These are phyloP conservation scores for Pseudopithomyces maydicus DNA, from an alignment of 2,329 filamentous ascomycete species.

Conservation along the genomic window DNA sequence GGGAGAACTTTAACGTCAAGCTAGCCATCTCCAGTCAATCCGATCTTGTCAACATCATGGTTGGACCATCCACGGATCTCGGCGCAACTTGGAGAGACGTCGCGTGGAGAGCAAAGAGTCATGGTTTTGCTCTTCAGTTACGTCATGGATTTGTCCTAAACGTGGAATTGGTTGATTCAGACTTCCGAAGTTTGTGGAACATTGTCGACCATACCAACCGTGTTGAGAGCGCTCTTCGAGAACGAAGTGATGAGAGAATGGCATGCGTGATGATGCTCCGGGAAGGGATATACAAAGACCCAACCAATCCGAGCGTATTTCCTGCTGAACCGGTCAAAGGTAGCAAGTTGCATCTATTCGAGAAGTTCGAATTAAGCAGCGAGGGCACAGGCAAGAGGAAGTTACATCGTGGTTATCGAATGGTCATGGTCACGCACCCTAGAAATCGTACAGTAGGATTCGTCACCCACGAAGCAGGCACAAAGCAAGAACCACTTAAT, in stretches of 20 bases:
- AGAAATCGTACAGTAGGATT: constrained; percentile 78
- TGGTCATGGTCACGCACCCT: constrained; percentile 78
- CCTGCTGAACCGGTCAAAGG: constrained; percentile 73
- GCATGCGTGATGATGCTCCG: constrained; percentile 72
- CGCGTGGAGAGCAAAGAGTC: constrained; percentile 73
- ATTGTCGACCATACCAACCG: constrained; percentile 85
- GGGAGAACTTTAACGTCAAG: constrained; percentile 70
- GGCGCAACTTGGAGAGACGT: constrained; percentile 83
- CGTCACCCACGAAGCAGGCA: constrained; percentile 70
- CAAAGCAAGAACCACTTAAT: constrained; percentile 68
- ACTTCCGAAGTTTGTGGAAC: constrained; percentile 78
- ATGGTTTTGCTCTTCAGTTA: constrained; percentile 70
- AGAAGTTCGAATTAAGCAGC: constrained; percentile 69
- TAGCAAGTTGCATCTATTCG: constrained; percentile 77
- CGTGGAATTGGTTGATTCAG: constrained; percentile 73
- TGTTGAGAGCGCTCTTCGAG: constrained; percentile 72
- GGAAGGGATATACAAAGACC: constrained; percentile 81
- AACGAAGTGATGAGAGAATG: constrained; percentile 70
- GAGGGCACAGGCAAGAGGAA: constrained; percentile 74
- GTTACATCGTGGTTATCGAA: constrained; percentile 78
- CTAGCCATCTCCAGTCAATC: constrained; percentile 81
- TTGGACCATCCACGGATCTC: constrained; percentile 70
- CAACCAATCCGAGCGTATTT: constrained; percentile 72
- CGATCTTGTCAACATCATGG: constrained; percentile 73
- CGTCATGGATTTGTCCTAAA: constrained; percentile 77